Evolutionary conservation across 805 yeast genomes (phyloP).

Genomic region (Hanseniaspora occidentalis): DNA sequence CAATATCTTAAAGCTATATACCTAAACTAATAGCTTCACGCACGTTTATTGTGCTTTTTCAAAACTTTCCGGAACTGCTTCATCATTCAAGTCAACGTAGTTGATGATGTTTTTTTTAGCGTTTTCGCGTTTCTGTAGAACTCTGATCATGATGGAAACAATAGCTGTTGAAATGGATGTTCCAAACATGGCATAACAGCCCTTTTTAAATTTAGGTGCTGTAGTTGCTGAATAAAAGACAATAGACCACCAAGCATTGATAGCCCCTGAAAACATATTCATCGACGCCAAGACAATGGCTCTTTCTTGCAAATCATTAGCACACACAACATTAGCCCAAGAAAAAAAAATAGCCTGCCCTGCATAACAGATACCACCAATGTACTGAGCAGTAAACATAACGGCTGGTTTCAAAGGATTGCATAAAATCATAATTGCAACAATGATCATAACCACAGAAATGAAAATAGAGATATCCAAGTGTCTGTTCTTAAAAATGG

Average conservation of each 20-base stretch:
- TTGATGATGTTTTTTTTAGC: conserved; percentile 13
- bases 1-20: too few species aligned
- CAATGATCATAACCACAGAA: conserved; percentile 29
- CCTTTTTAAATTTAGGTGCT: conserved; percentile 39
- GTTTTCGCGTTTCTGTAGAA: conserved; percentile 30
- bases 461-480: conserved; percentile 39
- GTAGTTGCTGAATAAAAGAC: conserved; percentile 39
- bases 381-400: conserved; percentile 43
- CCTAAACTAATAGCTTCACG: neutral
- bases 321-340: conserved; percentile 51
- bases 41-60: too few species aligned
- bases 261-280: conserved; percentile 53
- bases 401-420: conserved; percentile 27
- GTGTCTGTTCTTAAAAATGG: conserved; percentile 31
- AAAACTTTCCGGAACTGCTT: too few species aligned
- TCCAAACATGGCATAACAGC: conserved; percentile 45
- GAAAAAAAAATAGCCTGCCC: conserved; percentile 51
- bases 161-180: conserved; percentile 34
- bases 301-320: conserved; percentile 48
- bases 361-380: conserved; percentile 42
- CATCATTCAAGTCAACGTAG: conserved; percentile 7
- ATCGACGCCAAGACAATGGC: conserved; percentile 53
- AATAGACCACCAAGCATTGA: conserved; percentile 54
- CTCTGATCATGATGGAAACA: conserved; percentile 30
- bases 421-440: conserved; percentile 34